Base-by-base conservation (phyloP, 805 yeast species). In the Metahyphopichia silvanorum region DNA sequence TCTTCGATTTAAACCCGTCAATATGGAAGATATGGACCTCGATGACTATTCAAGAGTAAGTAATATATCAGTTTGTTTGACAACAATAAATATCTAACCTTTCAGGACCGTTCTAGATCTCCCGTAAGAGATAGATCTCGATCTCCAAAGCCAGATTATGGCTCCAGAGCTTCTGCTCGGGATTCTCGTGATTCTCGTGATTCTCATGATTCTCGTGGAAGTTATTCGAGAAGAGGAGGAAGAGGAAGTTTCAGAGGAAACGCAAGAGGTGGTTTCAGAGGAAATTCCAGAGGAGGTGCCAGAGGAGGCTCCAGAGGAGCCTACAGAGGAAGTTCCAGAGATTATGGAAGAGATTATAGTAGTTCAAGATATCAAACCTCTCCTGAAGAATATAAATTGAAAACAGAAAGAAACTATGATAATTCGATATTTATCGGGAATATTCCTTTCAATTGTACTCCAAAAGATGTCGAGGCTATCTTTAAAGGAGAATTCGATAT, bases 361-460 rank as follows among this genome's bases (percentile, higher is more conserved):
- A 29, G 40, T 29, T 28, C 51, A 23, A 29, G 40, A 36, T 45
- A 47, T 33, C 39, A 60, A 6, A 58, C 63, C 18, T 68, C 66
- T 32, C 47, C 51, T 21, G 62, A 51, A 16, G 59, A 49, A 27
- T 59, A 58, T 38, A 48, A 61, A 11, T 39, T 52, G 21, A 59
- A 60, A 35, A 51, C 60, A 13, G 69, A 63, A 18, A 71, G 88
- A 61, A 77, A 81, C 54, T 80, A 79, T 53, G 72, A 70, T 29
- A 80, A 81, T 51, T 79, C 86, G 38, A 66, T 83, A 27, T 84
- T 84, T 48, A 71, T 84, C 28, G 89, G 91, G 6, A 83, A 83
- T 52, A 64, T 84, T 34, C 85, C 89, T 4, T 84, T 73, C 51
- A 76, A 74, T 32, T 68, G 77, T 42, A 71, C 78, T 21, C 72